Evolutionary conservation across 2,329 filamentous ascomycete species (phyloP).

Genomic region (Epichloe gansuensis): DNA sequence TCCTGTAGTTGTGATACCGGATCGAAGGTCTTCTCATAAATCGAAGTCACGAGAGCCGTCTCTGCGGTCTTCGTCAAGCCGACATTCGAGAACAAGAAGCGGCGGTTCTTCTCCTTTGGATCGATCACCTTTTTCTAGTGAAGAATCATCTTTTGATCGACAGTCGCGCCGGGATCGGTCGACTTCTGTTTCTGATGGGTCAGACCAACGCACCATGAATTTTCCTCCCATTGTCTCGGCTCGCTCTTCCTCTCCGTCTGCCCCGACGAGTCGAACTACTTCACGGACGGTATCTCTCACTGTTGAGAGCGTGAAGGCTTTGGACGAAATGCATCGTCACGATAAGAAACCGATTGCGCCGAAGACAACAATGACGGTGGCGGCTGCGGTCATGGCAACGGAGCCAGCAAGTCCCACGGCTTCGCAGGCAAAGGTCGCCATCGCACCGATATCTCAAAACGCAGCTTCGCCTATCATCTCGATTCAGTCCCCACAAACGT

Average conservation of each 20-base stretch:
- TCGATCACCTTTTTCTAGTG: conserved; percentile 29
- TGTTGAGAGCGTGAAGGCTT: conserved; percentile 44
- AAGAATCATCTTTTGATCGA: conserved; percentile 30
- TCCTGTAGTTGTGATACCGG: conserved; percentile 50
- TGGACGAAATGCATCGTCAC: conserved; percentile 28
- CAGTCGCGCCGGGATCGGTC: conserved; percentile 28
- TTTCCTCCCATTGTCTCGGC: conserved; percentile 45
- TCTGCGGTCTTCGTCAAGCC: conserved; percentile 49
- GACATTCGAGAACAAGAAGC: conserved; percentile 41
- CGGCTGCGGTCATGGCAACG: not conserved
- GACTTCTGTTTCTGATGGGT: conserved; percentile 36
- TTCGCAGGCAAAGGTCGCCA: not conserved
- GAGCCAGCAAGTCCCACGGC: not conserved
- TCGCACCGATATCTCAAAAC: not conserved
- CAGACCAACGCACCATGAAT: conserved; percentile 46
- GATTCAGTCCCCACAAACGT: not conserved
- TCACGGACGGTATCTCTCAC: conserved; percentile 28
- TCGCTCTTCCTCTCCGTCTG: conserved; percentile 49
- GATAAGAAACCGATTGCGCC: not conserved
- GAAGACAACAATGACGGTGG: not conserved
- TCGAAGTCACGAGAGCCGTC: conserved; percentile 42
- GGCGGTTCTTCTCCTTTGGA: conserved; percentile 35
- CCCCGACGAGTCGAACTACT: conserved; percentile 46
- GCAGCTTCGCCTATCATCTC: not conserved
- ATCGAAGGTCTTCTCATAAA: conserved; percentile 41